phyloP scores from a whole-genome alignment of 768 basidiomycete species.

The Suillus ampliporus region DNA sequence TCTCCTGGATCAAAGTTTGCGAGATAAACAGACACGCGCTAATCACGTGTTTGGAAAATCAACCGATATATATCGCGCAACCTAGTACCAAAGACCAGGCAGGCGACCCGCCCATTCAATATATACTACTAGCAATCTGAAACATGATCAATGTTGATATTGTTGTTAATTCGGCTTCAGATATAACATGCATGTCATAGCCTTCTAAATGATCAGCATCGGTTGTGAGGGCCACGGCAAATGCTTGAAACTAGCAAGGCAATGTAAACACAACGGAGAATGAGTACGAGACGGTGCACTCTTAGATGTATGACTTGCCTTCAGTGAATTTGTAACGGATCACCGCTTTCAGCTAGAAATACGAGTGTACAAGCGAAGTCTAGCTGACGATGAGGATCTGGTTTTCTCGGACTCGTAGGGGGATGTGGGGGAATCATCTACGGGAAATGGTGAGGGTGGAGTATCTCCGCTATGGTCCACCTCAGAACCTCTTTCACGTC shows the following conservation, averaged over 20 bases:
- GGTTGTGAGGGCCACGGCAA: conserved; percentile 57
- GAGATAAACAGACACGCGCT: no score
- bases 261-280: conserved; percentile 15
- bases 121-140: no score
- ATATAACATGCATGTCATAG: conserved; percentile 25
- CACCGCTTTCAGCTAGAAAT: conserved; percentile 47
- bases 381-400: conserved; percentile 21
- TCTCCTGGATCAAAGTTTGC: no score
- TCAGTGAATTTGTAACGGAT: conserved; percentile 45
- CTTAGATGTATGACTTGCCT: conserved; percentile 54
- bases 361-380: conserved; percentile 52
- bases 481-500: neutral
- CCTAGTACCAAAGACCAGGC: no score
- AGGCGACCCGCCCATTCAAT: no score
- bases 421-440: conserved; percentile 1
- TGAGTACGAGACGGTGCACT: conserved; percentile 38
- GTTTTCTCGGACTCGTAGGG: conserved; percentile 7
- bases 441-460: conserved; percentile 26
- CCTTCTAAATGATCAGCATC: conserved; percentile 9
- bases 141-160: no score
- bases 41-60: neutral
- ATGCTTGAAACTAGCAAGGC: conserved; percentile 38
- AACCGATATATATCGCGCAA: no score
- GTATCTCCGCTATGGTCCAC: conserved; percentile 23
- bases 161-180: no score